Evolutionary conservation across 108 stramenopile genomes (phyloP).

Genomic region (Hondaea fermentalgiana): DNA sequence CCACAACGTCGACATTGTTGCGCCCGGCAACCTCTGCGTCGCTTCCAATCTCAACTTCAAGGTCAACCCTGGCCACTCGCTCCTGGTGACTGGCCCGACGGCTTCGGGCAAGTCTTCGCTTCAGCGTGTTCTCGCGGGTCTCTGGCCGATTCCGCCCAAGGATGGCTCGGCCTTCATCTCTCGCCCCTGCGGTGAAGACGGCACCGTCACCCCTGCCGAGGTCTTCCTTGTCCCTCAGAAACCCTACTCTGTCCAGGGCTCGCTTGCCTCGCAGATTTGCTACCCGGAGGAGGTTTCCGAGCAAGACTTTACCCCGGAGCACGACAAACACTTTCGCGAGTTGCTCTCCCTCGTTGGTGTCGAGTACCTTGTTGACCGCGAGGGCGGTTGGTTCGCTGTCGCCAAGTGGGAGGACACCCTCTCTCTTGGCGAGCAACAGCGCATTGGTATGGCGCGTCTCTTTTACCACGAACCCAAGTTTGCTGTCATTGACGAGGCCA

Average conservation of each 20-base stretch:
- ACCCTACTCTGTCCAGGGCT: not conserved
- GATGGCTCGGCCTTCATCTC: not conserved
- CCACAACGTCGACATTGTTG: conserved; percentile 28
- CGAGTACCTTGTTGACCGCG: not conserved
- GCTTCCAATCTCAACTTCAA: conserved; percentile 25
- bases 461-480: conserved; percentile 35
- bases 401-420: conserved; percentile 32
- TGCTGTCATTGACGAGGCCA: conserved; percentile 29
- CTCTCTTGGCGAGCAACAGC: conserved; percentile 39
- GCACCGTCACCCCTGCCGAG: not conserved
- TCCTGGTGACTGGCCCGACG: conserved; percentile 34
- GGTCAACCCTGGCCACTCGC: conserved; percentile 34
- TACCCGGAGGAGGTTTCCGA: conserved; percentile 5
- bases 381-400: conserved; percentile 8
- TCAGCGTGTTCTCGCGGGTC: conserved; percentile 30
- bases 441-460: conserved; percentile 31
- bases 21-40: conserved; percentile 28
- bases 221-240: not conserved
- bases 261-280: not conserved
- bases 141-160: conserved; percentile 29
- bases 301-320: not conserved
- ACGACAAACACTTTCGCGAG: not conserved
- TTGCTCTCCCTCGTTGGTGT: not conserved
- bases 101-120: conserved; percentile 32
- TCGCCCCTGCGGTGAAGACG: not conserved